Base-by-base conservation (phyloP, 1,284 basidiomycete genomes). In the Microbotryum scabiosae region DNA sequence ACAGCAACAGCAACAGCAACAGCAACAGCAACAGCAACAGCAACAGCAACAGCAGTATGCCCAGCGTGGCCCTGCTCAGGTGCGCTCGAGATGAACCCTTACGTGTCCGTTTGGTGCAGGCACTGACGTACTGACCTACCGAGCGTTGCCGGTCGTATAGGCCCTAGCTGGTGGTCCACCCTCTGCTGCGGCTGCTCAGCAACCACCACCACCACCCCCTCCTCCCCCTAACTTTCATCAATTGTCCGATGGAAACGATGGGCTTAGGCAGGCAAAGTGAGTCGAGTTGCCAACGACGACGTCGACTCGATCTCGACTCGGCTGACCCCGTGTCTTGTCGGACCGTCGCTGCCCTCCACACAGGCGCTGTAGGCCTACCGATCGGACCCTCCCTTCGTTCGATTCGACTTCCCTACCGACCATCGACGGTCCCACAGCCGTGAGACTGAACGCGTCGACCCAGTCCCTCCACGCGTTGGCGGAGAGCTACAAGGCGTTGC, bases 401-500 rank as follows among this genome's bases (percentile, higher is more conserved):
- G 64, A 65, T 44, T 14, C 41, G 0, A 43, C 56, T 5, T 25
- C 55, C 2, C 12, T 51, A 3, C 28, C 60, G 2, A 2, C 49
- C 1, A 21, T 53, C 5, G 2, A 25, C 41, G 50, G 53, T 12
- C 51, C 58, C 3, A 63, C 66, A 12, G 59, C 61, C 26, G 4
- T 0, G 6, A 44, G 44, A 21, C 59, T 69, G 44, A 47, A 53
- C 2, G 4, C 36, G 14, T 67, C 67, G 8, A 62, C 63, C 26
- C 48, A 16, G 20, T 21, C 59, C 12, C 63, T 69, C 44, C 50
- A 67, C 5, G 4, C 8, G 2, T 26, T 69, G 30, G 28, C 57
- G 8, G 30, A 28, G 5, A 50, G 47, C 80, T 97, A 97, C 75
- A 82, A 84, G 61, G 84, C 88, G 71, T 79, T 97, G 36, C 78